Evolutionary conservation across 2,329 filamentous ascomycete genomes (phyloP).

Genomic region (Pseudocercospora vitis): DNA sequence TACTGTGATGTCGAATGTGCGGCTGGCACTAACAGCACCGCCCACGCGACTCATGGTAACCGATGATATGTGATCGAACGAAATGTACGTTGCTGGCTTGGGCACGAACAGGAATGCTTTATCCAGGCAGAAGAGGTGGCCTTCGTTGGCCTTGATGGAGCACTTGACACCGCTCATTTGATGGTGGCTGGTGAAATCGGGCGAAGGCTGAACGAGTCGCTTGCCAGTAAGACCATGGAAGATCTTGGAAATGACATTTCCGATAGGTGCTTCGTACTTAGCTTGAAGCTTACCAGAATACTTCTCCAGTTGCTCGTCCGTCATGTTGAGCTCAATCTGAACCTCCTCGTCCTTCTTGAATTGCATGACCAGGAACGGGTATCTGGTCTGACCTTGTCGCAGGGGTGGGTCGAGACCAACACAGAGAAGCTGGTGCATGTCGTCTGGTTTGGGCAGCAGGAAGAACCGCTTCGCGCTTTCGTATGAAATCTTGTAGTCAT

Average conservation of each 20-base stretch:
- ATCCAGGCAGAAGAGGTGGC: conserved; percentile 93
- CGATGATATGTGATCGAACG: conserved; percentile 86
- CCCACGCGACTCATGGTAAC: conserved; percentile 96
- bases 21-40: conserved; percentile 86
- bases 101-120: conserved; percentile 99
- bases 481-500: conserved; percentile 99
- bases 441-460: conserved; percentile 96
- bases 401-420: conserved; percentile 92
- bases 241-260: conserved; percentile 90
- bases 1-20: conserved; percentile 96
- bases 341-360: conserved; percentile 98
- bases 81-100: conserved; percentile 95
- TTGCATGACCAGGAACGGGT: conserved; percentile 98
- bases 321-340: conserved; percentile 93
- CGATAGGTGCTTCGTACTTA: conserved; percentile 90
- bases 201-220: conserved; percentile 89
- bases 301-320: conserved; percentile 80
- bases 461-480: conserved; percentile 98
- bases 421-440: conserved; percentile 90
- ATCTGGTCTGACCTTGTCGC: conserved; percentile 93
- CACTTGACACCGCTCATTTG: conserved; percentile 95
- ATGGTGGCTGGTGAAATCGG: conserved; percentile 92
- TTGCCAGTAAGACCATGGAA: conserved; percentile 93
- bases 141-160: conserved; percentile 99
- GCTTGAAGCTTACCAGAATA: conserved; percentile 87